Base-by-base conservation (phyloP, 78 protist species). In the Ministeria vibrans region DNA sequence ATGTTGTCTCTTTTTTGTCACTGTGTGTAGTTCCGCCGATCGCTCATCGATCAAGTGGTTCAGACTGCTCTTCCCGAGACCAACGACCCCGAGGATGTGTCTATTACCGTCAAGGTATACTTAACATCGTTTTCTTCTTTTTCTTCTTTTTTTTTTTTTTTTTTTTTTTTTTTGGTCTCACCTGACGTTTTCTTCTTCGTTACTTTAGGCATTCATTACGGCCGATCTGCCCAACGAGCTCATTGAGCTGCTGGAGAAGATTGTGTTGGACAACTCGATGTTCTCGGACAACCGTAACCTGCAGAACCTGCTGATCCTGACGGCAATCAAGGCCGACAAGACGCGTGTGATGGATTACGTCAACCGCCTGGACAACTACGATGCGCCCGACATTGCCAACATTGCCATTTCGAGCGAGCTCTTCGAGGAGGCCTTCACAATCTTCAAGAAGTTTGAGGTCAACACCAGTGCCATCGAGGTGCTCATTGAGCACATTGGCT, bases 191-290 rank as follows among this genome's bases (percentile, higher is more conserved):
- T n/a, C n/a, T n/a, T n/a, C n/a, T n/a, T n/a, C n/a, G n/a, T n/a
- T n/a, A n/a, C n/a, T n/a, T n/a, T n/a, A n/a, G n/a, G 99, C 99
- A 36, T 98, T 98, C 93, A 97, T 98, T 97, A 77, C 75, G 32
- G 99, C 99, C 76, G 82, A 96, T 70, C 83, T 98, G 43, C 99
- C 99, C 74, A 89, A 94, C 78, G 99, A 98, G 86, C 90, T 99
- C 53, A 97, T 98, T 88, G 98, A 95, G 87, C 92, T 99, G 32
- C 93, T 99, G 34, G 99, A 99, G 86, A 94, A 95, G 94, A 94
- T 99, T 76, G 96, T 99, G 27, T 81, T 99, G 11, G 97, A 95
- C 30, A 76, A 83, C 76, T 75, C 79, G 39, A 77, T 84, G 75
- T 98, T 97, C 93, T 28, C 79, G 43, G 51, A 74, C 46, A 96